Evolutionary conservation across 192 early-diverging fungal genomes (phyloP), one percentile per base, ranked within the genome.

Genomic region (Phycomyces nitens): DNA sequence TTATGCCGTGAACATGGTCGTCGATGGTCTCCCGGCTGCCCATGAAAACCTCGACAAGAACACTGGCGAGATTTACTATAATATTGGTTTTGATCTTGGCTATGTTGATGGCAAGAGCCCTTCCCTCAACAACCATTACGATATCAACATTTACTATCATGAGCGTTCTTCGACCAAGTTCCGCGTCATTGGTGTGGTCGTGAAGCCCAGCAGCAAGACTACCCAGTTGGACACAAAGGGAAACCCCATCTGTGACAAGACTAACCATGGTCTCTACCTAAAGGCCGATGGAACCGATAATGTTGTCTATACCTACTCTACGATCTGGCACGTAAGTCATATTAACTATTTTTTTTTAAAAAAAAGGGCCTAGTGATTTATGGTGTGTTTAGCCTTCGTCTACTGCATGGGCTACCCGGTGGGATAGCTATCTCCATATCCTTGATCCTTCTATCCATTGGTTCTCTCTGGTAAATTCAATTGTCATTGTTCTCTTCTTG

Each of bases 381-480:
- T 56, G 21, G 8, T 21, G 38, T 57, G 58, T 43, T 62, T 63
- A 84, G 82, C 24, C 54, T 39, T 88, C 84, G 7, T 68, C 76
- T 20, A 88, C 78, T 26, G 80, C 79, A 34, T 90, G 88, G 86
- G 89, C 86, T n/a, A 92, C 88, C 1, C 85, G 96, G 26, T 98
- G 90, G 87, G 88, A 94, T 70, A 82, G 77, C 65, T 94, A 95
- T 73, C 68, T 95, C 38, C 82, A 92, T 52, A 79, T 92, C 27
- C 86, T 90, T 54, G 93, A 98, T 62, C 92, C 94, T 49, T 88
- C 87, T 64, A 94, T 95, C 58, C 95, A 97, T 66, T 97, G 95
- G 95, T 93, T 97, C 72, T 89, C 88, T 54, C 80, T 98, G 61
- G 86, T 94, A 44, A 96, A 98, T 80, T 96, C 95, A 15, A 86